phyloP scores from a whole-genome alignment of 306 rosid species.

The Cucumis hystrix region DNA sequence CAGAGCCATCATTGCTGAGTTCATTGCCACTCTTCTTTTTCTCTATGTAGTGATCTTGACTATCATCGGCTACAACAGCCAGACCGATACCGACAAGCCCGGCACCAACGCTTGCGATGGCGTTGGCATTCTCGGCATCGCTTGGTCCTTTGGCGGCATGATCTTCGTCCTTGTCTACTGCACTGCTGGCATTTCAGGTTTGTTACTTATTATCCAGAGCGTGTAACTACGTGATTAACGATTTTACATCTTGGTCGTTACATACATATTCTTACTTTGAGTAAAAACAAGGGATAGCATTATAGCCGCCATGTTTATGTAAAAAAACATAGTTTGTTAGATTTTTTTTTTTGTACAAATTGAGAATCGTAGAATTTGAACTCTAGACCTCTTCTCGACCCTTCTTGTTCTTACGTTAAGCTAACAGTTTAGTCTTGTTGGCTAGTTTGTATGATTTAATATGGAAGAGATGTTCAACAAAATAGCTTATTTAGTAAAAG shows the following conservation, averaged over 20 bases:
- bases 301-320: too few species aligned
- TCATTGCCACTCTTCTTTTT: conserved; percentile 50
- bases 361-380: too few species aligned
- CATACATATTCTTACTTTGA: too few species aligned
- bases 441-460: too few species aligned
- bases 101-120: conserved; percentile 30
- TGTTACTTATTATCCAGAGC: not conserved
- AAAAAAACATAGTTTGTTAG: too few species aligned
- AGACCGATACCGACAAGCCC: conserved; percentile 13
- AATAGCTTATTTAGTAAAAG: too few species aligned
- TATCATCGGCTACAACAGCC: conserved; percentile 39
- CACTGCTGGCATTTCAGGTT: conserved; percentile 59
- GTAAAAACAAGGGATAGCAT: too few species aligned
- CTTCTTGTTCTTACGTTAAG: too few species aligned
- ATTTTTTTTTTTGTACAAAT: too few species aligned
- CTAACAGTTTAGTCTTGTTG: too few species aligned
- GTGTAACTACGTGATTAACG: not conserved
- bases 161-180: conserved; percentile 5
- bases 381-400: too few species aligned
- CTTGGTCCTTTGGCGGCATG: conserved; percentile 46
- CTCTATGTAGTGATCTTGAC: conserved; percentile 49
- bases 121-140: conserved; percentile 52
- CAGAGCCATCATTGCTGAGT: conserved; percentile 63
- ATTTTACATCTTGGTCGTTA: not conserved
- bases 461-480: too few species aligned